Conservation (phyloP, 805 yeast genomes). For the Yamadazyma ubonensis region DNA sequence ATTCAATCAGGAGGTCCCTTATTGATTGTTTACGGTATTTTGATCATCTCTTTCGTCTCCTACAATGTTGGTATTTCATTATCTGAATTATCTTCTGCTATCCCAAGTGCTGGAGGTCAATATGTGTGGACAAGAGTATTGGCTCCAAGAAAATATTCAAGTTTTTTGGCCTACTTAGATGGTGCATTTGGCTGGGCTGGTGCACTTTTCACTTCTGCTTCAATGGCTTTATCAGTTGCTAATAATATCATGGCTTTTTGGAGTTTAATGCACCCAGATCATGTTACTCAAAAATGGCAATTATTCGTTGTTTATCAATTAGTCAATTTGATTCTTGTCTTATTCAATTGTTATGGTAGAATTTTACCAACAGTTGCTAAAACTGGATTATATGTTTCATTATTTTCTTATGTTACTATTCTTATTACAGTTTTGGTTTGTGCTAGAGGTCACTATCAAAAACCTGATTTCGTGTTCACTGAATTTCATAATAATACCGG, state of each 20-base stretch:
- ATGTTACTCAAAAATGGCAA: constrained; percentile 44
- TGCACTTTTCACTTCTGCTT: constrained; percentile 39
- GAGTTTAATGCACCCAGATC: constrained; percentile 37
- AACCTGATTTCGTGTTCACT: constrained; percentile 53
- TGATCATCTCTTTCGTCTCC: constrained; percentile 37
- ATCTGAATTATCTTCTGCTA: constrained; percentile 40
- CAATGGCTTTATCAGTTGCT: constrained; percentile 38
- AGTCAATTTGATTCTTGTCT: constrained; percentile 39
- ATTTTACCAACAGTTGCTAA: constrained; percentile 52
- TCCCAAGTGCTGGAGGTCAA: constrained; percentile 45
- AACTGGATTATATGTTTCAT: constrained; percentile 50
- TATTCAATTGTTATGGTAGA: constrained; percentile 52
- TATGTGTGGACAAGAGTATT: constrained; percentile 42
- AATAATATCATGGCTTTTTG: constrained; percentile 37
- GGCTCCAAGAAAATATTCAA: constrained; percentile 37
- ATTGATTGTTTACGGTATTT: constrained; percentile 40
- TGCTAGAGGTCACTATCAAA: constrained; percentile 51
- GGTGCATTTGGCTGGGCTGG: constrained; percentile 46
- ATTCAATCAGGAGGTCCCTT: constrained; percentile 44
- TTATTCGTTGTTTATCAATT: constrained; percentile 51
- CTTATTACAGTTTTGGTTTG: constrained; percentile 53
- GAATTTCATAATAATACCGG: constrained; percentile 58
- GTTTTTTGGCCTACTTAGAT: constrained; percentile 38
- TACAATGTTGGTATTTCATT: constrained; percentile 38
- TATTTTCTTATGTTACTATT: constrained; percentile 52